phyloP scores from a whole-genome alignment of 208 protist species.

The Leishmania lainsoni region DNA sequence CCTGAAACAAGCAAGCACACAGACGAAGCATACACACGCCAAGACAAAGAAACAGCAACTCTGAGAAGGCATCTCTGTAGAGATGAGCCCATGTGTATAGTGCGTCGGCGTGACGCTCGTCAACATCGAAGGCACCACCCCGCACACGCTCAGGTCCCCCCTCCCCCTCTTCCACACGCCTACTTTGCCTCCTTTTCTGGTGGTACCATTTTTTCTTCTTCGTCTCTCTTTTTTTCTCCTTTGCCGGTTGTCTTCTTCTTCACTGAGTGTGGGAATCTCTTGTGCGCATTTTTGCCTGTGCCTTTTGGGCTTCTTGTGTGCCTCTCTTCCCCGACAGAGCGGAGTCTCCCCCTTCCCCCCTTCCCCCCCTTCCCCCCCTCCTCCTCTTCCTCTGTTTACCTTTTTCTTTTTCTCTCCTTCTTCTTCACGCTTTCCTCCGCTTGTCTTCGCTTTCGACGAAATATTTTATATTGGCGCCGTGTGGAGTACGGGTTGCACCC shows the following conservation, averaged over 20 bases:
- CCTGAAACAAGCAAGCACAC: not conserved
- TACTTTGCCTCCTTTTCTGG: not conserved
- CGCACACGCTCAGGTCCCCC: not conserved
- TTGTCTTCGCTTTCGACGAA: not conserved
- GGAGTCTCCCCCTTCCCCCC: no score
- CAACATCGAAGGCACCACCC: not conserved
- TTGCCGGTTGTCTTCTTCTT: not conserved
- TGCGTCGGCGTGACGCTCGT: not conserved
- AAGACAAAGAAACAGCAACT: not conserved
- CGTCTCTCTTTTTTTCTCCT: not conserved
- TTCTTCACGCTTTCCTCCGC: not conserved
- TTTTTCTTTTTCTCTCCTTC: not conserved
- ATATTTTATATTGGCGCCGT: no score
- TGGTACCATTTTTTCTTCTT: not conserved
- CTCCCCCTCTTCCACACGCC: not conserved
- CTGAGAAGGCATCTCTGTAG: not conserved
- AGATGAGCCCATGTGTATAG: not conserved
- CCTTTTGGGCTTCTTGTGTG: conserved; percentile 1
- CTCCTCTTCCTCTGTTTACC: not conserved
- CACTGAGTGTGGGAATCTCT: not conserved
- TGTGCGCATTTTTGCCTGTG: conserved; percentile 3
- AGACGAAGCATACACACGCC: not conserved
- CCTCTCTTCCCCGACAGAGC: not conserved
- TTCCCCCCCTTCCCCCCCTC: no score
- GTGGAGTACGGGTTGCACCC: not conserved